phyloP scores from a whole-genome alignment of 2,329 filamentous ascomycete genomes.

The Epicoccum nigrum region DNA sequence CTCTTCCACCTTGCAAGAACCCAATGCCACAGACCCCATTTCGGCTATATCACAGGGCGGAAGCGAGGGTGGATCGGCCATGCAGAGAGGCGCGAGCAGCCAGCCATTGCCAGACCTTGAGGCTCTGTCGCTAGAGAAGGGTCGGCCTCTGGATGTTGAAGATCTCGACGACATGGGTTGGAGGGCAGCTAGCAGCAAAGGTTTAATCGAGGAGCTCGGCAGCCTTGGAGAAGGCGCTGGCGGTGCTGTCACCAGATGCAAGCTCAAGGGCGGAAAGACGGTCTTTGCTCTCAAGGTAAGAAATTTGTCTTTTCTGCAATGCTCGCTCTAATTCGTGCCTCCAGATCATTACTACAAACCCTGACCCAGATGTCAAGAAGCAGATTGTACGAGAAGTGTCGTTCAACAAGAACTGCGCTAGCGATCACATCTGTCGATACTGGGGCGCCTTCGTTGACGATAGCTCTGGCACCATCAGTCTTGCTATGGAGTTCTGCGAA shows the following conservation, averaged over 20 bases:
- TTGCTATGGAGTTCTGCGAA: slow-evolving; percentile 99
- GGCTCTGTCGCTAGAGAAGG: slow-evolving; percentile 80
- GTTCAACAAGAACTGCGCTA: slow-evolving; percentile 97
- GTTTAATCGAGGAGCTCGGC: slow-evolving; percentile 85
- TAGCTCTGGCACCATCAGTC: slow-evolving; percentile 94
- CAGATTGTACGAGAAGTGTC: slow-evolving; percentile 95
- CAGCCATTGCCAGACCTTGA: slow-evolving; percentile 80
- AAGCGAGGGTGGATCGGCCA: slow-evolving; percentile 70
- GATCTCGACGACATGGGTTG: slow-evolving; percentile 95
- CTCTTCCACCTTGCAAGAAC: slow-evolving; percentile 65
- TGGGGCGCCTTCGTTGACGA: slow-evolving; percentile 97
- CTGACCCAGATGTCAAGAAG: slow-evolving; percentile 96
- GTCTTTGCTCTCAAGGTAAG: slow-evolving; percentile 92
- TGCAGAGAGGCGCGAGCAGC: slow-evolving; percentile 83
- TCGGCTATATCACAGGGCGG: slow-evolving; percentile 82
- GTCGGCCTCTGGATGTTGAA: slow-evolving; percentile 85
- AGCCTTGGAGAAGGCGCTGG: slow-evolving; percentile 93
- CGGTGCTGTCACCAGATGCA: slow-evolving; percentile 90
- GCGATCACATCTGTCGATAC: slow-evolving; percentile 94
- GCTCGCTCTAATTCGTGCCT: slow-evolving; percentile 15
- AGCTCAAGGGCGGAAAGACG: slow-evolving; percentile 88
- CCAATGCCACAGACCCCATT: slow-evolving; percentile 75
- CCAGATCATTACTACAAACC: slow-evolving; percentile 94
- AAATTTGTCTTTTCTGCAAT: background rate
- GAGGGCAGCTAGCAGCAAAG: slow-evolving; percentile 89